These are phyloP conservation scores for Clonostachys solani DNA, from an alignment of 2,329 filamentous ascomycete genomes.

Conservation along the genomic window DNA sequence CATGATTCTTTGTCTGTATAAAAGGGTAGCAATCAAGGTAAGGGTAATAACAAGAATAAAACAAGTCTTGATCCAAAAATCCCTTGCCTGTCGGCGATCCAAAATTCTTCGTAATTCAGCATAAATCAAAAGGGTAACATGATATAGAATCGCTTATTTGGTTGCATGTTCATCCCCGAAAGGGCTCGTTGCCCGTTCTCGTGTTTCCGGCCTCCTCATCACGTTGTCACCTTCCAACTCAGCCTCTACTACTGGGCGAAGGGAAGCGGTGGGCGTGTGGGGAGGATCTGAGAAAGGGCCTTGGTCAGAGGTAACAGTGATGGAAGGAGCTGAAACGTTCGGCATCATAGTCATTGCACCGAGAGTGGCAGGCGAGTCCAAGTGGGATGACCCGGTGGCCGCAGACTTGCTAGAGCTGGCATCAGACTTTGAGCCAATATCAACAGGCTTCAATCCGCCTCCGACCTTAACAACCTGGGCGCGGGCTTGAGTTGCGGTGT, in stretches of 20 bases:
- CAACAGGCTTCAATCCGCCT: conserved; percentile 41
- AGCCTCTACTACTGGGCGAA: conserved; percentile 54
- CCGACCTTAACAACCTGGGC: conserved; percentile 59
- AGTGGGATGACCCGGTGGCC: neutral
- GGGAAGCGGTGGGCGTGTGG: conserved; percentile 3
- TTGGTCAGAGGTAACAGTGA: neutral
- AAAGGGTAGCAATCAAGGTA: neutral
- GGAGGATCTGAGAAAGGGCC: neutral
- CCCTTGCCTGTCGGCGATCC: too few species aligned
- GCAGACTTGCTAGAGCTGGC: conserved; percentile 6
- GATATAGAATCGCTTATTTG: conserved; percentile 23
- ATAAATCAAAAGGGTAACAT: neutral
- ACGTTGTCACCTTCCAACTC: conserved; percentile 28
- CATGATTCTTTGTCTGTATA: too few species aligned
- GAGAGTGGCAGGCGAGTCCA: neutral
- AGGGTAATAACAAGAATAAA: neutral
- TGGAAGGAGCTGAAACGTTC: neutral
- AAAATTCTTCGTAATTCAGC: neutral
- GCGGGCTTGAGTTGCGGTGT: conserved; percentile 45
- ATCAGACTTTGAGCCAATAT: conserved; percentile 30
- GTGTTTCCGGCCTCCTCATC: conserved; percentile 10
- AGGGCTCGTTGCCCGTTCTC: conserved; percentile 35
- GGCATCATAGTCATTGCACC: neutral
- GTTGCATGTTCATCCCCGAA: conserved; percentile 57
- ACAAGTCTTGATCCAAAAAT: neutral